These are phyloP conservation scores for Tolypocladium guangdongense DNA, from an alignment of 2,329 filamentous ascomycete species.

Conservation along the genomic window DNA sequence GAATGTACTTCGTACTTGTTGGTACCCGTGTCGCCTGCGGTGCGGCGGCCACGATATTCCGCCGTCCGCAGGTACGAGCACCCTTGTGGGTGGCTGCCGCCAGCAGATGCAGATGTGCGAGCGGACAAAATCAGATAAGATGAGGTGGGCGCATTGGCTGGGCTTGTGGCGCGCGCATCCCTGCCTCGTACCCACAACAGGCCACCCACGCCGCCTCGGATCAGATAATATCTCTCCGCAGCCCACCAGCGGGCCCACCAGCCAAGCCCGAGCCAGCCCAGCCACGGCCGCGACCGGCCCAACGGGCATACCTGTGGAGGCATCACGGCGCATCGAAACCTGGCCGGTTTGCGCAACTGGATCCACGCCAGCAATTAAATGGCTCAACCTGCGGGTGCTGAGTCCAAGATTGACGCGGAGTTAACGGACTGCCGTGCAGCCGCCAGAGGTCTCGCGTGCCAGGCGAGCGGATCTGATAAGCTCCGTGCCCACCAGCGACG, in stretches of 20 bases:
- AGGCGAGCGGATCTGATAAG: conserved; percentile 1
- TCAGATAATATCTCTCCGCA: conserved; percentile 23
- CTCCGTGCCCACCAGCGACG: neutral
- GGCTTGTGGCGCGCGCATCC: too few relatives aligned
- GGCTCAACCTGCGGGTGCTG: neutral
- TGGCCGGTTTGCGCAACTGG: neutral
- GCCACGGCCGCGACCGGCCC: neutral
- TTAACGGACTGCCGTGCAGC: neutral
- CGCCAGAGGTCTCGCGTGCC: neutral
- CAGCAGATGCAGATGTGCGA: neutral
- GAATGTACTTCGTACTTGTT: neutral
- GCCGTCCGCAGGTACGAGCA: too few relatives aligned
- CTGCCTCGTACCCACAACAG: conserved; percentile 2
- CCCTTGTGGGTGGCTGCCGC: neutral
- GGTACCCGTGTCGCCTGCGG: too few relatives aligned
- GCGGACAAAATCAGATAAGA: conserved; percentile 1
- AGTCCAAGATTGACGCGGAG: neutral
- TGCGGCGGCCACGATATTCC: too few relatives aligned
- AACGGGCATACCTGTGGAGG: neutral
- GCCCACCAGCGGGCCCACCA: neutral
- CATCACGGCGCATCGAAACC: neutral
- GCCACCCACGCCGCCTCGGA: conserved; percentile 11
- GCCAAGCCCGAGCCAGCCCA: neutral
- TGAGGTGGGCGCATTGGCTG: neutral
- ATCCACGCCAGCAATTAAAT: neutral